Evolutionary conservation across 257 asterid genomes (phyloP).

Genomic region (Ligustrum vulgare): DNA sequence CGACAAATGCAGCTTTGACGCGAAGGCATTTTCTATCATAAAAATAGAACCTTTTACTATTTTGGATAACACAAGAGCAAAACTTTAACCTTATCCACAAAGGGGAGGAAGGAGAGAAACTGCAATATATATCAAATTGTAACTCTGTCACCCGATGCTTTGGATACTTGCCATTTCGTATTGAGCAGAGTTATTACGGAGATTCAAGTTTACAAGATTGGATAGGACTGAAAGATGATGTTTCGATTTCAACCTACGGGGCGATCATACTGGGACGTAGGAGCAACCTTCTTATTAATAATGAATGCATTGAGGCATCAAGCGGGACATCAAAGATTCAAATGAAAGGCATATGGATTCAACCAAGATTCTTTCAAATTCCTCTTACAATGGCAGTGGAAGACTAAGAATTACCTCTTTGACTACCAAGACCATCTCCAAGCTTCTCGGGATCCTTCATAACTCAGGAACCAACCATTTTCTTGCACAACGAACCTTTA

Average conservation of each 20-base stretch:
- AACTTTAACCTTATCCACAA: slow-evolving; percentile 6
- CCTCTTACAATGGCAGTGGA: too few species aligned
- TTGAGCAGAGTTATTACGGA: not conserved
- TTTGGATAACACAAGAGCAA: not conserved
- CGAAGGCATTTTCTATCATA: not conserved
- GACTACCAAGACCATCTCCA: too few species aligned
- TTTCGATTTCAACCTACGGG: slow-evolving; percentile 21
- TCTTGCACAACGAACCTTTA: too few species aligned
- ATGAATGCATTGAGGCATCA: slow-evolving; percentile 18
- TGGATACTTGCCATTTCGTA: not conserved
- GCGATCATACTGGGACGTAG: not conserved
- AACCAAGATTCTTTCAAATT: slow-evolving; percentile 29
- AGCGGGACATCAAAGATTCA: not conserved
- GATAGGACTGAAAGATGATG: slow-evolving; percentile 18
- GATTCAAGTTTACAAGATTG: not conserved
- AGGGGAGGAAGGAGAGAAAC: not conserved
- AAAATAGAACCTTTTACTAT: slow-evolving; percentile 11
- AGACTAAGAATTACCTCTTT: too few species aligned
- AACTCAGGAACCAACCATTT: too few species aligned
- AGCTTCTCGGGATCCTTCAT: too few species aligned
- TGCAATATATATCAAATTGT: not conserved
- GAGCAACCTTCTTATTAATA: not conserved
- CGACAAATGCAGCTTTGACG: not conserved
- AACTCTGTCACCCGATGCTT: not conserved
- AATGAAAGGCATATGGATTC: slow-evolving; percentile 36